Evolutionary conservation across 2,329 filamentous ascomycete species (phyloP).

Genomic region (Pseudogymnoascus sp.): DNA sequence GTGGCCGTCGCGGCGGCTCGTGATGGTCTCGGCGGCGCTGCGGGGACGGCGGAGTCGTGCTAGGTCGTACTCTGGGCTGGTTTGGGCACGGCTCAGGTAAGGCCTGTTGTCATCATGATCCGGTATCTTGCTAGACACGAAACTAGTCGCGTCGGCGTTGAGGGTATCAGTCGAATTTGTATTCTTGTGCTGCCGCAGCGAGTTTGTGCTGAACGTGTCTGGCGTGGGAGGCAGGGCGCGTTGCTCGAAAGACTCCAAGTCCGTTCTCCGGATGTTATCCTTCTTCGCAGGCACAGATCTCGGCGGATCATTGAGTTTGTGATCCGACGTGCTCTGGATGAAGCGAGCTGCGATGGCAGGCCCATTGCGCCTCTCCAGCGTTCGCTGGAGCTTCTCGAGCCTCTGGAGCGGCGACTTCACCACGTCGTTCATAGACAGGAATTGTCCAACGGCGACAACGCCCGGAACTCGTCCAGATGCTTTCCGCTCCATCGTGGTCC

Average conservation of each 20-base stretch:
- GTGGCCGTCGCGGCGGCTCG: conserved; percentile 27
- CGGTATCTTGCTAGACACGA: neutral
- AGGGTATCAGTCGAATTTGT: conserved; percentile 46
- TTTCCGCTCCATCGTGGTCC: conserved; percentile 26
- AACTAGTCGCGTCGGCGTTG: neutral
- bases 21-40: conserved; percentile 29
- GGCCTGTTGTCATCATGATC: neutral
- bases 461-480: neutral
- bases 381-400: conserved; percentile 40
- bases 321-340: neutral
- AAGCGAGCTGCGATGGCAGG: conserved; percentile 2
- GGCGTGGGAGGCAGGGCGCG: conserved; percentile 30
- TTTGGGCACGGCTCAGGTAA: neutral
- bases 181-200: conserved; percentile 38
- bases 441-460: conserved; percentile 24
- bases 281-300: conserved; percentile 19
- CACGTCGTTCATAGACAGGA: conserved; percentile 41
- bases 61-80: neutral
- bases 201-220: conserved; percentile 29
- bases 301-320: conserved; percentile 9
- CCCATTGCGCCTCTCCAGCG: conserved; percentile 14
- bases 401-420: conserved; percentile 46
- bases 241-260: conserved; percentile 26
- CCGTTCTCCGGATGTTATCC: conserved; percentile 4
- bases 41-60: conserved; percentile 19